A percentile compares a stretch with the other conserved stretches of the same genome.
These are phyloP conservation scores for Hippophae tibetana DNA, from an alignment of 306 rosid genomes.

Conservation along the genomic window DNA sequence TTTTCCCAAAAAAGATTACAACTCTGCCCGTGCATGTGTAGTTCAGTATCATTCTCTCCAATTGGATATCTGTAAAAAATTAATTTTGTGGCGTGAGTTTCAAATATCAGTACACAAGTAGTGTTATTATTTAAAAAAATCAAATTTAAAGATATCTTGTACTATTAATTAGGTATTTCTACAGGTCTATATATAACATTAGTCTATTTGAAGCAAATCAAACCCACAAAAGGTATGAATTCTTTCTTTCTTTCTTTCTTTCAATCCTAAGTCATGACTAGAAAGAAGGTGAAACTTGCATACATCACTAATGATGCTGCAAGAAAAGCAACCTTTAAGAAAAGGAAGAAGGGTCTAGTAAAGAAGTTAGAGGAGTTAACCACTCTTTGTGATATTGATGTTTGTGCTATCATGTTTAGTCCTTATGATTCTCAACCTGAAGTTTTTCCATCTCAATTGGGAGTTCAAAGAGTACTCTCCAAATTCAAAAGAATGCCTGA, in stretches of 20 bases:
- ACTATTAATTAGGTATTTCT: not conserved
- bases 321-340: slow-evolving; percentile 49
- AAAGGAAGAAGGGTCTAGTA: slow-evolving; percentile 51
- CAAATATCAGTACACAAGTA: too few relatives aligned
- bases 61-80: too few relatives aligned
- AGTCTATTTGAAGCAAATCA: not conserved
- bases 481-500: slow-evolving; percentile 26
- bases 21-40: too few relatives aligned
- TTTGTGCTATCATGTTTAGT: slow-evolving; percentile 44
- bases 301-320: slow-evolving; percentile 29
- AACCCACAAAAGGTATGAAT: not conserved
- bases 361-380: slow-evolving; percentile 49
- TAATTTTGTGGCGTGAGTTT: too few relatives aligned
- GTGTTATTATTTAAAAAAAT: too few relatives aligned
- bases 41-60: too few relatives aligned
- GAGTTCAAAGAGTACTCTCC: slow-evolving; percentile 18
- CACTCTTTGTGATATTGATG: slow-evolving; percentile 45
- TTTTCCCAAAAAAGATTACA: not conserved
- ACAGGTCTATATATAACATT: not conserved
- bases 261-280: slow-evolving; percentile 26
- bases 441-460: slow-evolving; percentile 36
- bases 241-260: not conserved
- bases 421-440: slow-evolving; percentile 35
- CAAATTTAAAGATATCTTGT: too few relatives aligned
- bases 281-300: slow-evolving; percentile 43